Percentiles rank a stretch among this genome's conserved stretches.
phyloP scores from a whole-genome alignment of 495 filamentous ascomycete species.

The Penicillium cosmopolitanum region DNA sequence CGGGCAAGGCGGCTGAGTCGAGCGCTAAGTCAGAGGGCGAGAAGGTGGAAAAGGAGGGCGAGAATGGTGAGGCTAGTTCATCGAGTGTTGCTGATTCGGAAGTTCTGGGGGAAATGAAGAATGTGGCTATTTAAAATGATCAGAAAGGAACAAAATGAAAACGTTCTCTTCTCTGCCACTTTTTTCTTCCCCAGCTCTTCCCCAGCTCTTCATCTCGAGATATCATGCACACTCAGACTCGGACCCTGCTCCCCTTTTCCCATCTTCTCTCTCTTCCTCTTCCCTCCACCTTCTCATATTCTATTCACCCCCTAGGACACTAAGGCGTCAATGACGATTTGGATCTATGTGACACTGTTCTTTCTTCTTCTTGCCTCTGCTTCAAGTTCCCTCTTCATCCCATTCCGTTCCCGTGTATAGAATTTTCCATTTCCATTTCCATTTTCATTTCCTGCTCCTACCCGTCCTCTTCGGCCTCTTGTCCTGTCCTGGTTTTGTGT shows the following conservation, averaged over 20 bases:
- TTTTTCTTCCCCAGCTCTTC: no score
- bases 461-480: conserved; percentile 18
- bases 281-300: conserved; percentile 13
- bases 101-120: conserved; percentile 59
- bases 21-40: conserved; percentile 30
- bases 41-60: conserved; percentile 37
- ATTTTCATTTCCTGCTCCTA: conserved; percentile 6
- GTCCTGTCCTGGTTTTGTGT: conserved; percentile 15
- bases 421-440: no score
- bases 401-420: conserved; percentile 32
- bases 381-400: not conserved
- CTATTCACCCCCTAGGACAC: conserved; percentile 29
- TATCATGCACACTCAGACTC: not conserved
- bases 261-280: conserved; percentile 15
- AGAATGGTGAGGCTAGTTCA: conserved; percentile 26
- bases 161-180: no score
- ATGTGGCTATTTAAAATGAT: conserved; percentile 51
- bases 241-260: no score
- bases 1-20: conserved; percentile 22
- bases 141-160: not conserved
- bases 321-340: conserved; percentile 31
- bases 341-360: conserved; percentile 24
- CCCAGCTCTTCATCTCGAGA: not conserved
- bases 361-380: not conserved
- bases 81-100: conserved; percentile 42